Conservation (phyloP, 1,284 basidiomycete species). For the Cryptococcus deneoformans region DNA sequence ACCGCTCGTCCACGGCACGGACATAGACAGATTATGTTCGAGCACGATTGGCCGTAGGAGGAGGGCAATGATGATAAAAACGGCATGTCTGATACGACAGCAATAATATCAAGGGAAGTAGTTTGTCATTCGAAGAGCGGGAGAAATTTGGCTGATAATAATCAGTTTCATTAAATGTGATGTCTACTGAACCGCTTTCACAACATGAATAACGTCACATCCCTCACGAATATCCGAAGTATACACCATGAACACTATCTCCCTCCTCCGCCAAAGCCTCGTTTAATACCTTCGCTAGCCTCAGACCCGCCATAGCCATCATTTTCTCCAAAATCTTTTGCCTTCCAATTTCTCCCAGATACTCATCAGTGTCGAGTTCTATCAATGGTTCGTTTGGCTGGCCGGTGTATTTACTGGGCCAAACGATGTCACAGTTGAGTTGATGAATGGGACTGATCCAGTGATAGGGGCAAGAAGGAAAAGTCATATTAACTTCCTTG, state of each 20-base stretch:
- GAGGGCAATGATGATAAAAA: too few relatives aligned
- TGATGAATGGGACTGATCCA: conserved; percentile 62
- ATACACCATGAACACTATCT: conserved; percentile 11
- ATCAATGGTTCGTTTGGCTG: conserved; percentile 52
- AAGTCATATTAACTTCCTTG: conserved; percentile 16
- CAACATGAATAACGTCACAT: too few relatives aligned
- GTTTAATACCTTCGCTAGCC: conserved; percentile 77
- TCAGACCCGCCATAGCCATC: conserved; percentile 73
- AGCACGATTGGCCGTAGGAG: too few relatives aligned
- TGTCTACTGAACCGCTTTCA: too few relatives aligned
- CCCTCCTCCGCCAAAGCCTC: conserved; percentile 22
- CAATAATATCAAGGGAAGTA: too few relatives aligned
- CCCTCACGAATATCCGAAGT: conserved; percentile 14
- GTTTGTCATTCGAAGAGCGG: too few relatives aligned
- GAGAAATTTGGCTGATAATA: too few relatives aligned
- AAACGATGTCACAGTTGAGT: conserved; percentile 75
- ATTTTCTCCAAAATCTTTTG: conserved; percentile 74
- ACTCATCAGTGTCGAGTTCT: conserved; percentile 82
- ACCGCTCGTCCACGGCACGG: too few relatives aligned
- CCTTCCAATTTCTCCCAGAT: conserved; percentile 64
- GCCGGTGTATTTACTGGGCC: conserved; percentile 59
- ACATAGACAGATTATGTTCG: too few relatives aligned
- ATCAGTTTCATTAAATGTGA: too few relatives aligned
- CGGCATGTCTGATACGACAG: too few relatives aligned
- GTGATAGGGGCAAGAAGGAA: conserved; percentile 70